These are phyloP conservation scores for Eremochloa ophiuroides DNA, from an alignment of 176 grass and related monocot species.

Conservation along the genomic window DNA sequence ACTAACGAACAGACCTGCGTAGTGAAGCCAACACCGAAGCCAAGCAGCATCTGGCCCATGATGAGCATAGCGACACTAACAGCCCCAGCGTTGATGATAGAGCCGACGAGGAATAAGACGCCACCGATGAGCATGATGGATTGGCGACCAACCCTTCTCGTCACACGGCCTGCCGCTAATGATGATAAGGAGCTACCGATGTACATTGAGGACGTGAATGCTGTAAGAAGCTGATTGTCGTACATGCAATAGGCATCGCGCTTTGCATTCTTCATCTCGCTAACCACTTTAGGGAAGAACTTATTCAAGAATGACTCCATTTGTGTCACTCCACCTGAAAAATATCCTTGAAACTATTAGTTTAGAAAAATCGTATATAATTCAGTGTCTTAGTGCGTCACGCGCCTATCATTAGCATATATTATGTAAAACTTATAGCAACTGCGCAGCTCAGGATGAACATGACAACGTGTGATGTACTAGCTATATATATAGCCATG, in stretches of 20 bases:
- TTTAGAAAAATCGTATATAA: no score
- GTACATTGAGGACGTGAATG: constrained; percentile 37
- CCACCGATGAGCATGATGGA: background rate
- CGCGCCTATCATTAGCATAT: no score
- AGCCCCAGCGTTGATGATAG: background rate
- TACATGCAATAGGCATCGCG: constrained; percentile 22
- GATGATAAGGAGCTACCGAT: background rate
- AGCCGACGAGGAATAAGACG: background rate
- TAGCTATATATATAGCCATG: no score
- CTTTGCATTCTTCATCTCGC: background rate
- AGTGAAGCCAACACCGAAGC: background rate
- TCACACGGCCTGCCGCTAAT: background rate
- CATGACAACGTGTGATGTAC: no score
- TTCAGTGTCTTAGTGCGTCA: no score
- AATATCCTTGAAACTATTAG: no score
- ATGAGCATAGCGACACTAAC: background rate
- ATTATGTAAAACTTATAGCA: no score
- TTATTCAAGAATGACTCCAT: constrained; percentile 33
- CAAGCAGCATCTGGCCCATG: background rate
- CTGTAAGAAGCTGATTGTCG: constrained; percentile 25
- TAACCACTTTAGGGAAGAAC: constrained; percentile 28
- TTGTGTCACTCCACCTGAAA: background rate
- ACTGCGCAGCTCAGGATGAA: no score
- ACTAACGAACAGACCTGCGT: background rate
- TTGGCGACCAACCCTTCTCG: background rate